These are phyloP conservation scores for Bromus sterilis DNA, from an alignment of 176 grass and related monocot genomes.

Conservation along the genomic window DNA sequence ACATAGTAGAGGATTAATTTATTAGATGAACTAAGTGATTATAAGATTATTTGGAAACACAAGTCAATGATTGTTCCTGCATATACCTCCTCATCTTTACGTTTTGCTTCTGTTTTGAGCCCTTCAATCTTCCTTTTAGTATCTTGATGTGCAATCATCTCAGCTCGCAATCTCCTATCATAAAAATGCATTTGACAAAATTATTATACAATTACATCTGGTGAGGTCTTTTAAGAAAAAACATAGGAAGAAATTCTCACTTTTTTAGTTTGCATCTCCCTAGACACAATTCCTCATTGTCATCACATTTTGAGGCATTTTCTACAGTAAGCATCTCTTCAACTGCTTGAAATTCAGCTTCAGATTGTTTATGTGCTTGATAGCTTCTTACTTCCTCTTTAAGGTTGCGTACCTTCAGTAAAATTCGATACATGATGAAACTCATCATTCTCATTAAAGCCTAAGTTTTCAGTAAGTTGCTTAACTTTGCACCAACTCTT, in stretches of 20 bases:
- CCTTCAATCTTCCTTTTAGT: conserved; percentile 47
- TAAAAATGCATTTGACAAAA: neutral
- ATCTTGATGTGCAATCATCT: conserved; percentile 56
- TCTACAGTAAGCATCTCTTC: conserved; percentile 31
- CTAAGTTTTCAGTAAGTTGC: neutral
- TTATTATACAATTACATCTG: neutral
- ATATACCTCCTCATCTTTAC: conserved; percentile 78
- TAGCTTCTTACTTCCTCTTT: conserved; percentile 78
- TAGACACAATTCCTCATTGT: conserved; percentile 14
- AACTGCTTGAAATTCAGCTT: conserved; percentile 34
- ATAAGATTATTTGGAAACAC: conserved; percentile 20
- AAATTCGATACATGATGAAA: neutral
- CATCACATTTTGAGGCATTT: conserved; percentile 37
- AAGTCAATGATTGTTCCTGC: neutral
- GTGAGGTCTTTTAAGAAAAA: neutral
- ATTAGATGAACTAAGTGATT: conserved; percentile 13
- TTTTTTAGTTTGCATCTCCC: conserved; percentile 20
- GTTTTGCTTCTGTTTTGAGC: conserved; percentile 40
- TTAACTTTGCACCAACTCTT: neutral
- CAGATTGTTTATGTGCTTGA: conserved; percentile 46
- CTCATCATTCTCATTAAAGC: neutral
- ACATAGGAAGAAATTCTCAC: conserved; percentile 17
- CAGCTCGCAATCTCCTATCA: conserved; percentile 26
- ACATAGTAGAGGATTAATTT: conserved; percentile 12
- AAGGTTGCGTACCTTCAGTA: conserved; percentile 52